These are phyloP conservation scores for Amylocarpus encephaloides DNA, from an alignment of 2,329 filamentous ascomycete species.

Conservation along the genomic window DNA sequence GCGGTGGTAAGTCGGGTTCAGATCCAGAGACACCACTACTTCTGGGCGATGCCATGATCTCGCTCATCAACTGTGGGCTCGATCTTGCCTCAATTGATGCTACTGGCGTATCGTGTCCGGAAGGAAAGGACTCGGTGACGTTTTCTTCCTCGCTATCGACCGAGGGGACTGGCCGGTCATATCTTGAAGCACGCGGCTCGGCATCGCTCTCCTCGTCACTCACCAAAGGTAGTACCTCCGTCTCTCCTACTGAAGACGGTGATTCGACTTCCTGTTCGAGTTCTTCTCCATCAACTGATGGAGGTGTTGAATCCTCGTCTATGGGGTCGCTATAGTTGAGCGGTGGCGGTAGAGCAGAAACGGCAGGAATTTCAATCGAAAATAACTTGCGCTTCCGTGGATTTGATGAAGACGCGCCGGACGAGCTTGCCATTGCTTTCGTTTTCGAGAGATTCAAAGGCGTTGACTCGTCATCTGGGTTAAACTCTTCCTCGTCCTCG, in stretches of 20 bases:
- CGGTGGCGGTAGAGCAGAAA: constrained; percentile 19
- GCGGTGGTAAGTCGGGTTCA: constrained; percentile 12
- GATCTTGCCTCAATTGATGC: constrained; percentile 21
- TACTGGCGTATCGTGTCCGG: constrained; percentile 10
- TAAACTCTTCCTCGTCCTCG: constrained; percentile 44
- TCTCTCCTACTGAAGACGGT: constrained; percentile 5
- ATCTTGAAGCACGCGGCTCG: too few relatives aligned
- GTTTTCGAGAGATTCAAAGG: constrained; percentile 49
- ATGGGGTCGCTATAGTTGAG: constrained; percentile 11
- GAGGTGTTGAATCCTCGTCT: constrained; percentile 25
- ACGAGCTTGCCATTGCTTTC: constrained; percentile 28
- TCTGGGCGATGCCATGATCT: constrained; percentile 31
- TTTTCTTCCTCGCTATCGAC: constrained; percentile 1
- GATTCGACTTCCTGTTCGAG: constrained; percentile 13
- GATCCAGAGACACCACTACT: constrained; percentile 28
- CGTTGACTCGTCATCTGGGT: constrained; percentile 62
- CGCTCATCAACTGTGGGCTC: constrained; percentile 28
- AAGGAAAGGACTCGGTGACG: constrained; percentile 8
- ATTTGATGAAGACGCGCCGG: constrained; percentile 32
- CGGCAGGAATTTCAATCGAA: constrained; percentile 25
- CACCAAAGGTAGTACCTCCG: too few relatives aligned
- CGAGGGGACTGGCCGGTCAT: too few relatives aligned
- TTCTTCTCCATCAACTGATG: constrained; percentile 16
- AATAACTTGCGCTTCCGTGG: constrained; percentile 49
- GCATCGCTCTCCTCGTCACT: too few relatives aligned